Base-by-base conservation (phyloP, 2,329 filamentous ascomycete species). In the Cordyceps cicadae region DNA sequence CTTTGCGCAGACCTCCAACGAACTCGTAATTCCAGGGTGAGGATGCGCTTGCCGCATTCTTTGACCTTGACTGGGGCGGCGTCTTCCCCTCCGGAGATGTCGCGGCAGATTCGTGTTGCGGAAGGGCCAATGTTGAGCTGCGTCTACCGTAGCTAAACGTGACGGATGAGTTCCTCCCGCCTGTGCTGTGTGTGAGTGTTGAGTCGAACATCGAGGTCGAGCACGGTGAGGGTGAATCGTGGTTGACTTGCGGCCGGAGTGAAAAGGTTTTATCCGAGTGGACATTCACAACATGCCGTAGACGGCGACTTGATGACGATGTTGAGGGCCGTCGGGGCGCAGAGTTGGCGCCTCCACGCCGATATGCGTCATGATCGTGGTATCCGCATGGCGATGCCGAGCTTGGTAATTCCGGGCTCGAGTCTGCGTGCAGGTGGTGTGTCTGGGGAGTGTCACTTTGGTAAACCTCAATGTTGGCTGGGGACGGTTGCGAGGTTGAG, bases 221-320 rank as follows among this genome's bases (percentile, higher is more conserved):
- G 19, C 71, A 72, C n/a, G 69, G 64, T 15, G 68, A 66, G 61
- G 66, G 65, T 11, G 70, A 73, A 6, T 68, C 70, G 14, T 65
- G 61, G 12, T 68, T 67, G 41, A 62, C 61, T 49, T 78, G 67
- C 68, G 70, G 71, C 63, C 77, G 63, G 60, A 85, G 70, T 17
- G 81, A 82, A 66, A 86, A 85, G 5, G 82, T 85, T 70, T 83
- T 83, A 70, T 85, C 80, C 6, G 81, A 70, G 65, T 84, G 76
- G 32, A 85, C 71, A 58, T 76, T 77, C 62, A 85, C 77, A 34
- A 78, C 68, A 63, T 77, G 70, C 21, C 63, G 68, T 11, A 59
- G 51, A 43, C 71, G 71, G 51, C 69, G 67, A 45, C 55, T 55
- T 14, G 70, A 69, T 21, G 71, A 63, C 12, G 70, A 67, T 34